Percentiles rank a stretch among this genome's conserved stretches.
Evolutionary conservation across 2,329 filamentous ascomycete species (phyloP).

Genomic region (Colletotrichum sp.): DNA sequence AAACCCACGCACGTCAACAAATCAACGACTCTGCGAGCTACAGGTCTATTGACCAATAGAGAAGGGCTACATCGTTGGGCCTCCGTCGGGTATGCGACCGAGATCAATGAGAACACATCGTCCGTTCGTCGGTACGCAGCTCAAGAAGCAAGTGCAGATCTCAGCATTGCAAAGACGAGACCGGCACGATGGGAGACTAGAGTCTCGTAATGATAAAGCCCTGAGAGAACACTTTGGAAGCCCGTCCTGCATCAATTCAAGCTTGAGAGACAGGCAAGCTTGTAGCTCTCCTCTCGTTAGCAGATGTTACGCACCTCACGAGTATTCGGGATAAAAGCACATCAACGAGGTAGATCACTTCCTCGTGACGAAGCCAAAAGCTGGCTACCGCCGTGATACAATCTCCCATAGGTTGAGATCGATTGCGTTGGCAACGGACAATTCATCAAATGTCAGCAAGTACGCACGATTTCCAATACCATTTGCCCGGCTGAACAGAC

Average conservation of each 20-base stretch:
- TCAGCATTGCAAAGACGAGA: neutral
- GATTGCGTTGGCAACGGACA: neutral
- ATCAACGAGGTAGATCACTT: neutral
- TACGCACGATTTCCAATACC: neutral
- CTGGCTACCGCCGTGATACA: neutral
- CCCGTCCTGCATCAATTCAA: no score
- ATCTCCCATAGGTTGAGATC: neutral
- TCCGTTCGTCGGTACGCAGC: neutral
- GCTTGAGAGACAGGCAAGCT: neutral
- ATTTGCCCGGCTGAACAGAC: neutral
- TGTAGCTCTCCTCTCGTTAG: neutral
- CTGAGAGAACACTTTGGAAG: no score
- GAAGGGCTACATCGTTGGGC: no score
- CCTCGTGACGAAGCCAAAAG: neutral
- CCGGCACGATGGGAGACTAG: neutral
- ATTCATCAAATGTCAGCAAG: neutral
- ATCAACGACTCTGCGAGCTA: neutral
- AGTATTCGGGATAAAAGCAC: no score
- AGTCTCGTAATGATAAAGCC: neutral
- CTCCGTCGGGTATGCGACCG: no score
- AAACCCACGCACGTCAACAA: fast-evolving
- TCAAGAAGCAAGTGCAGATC: neutral
- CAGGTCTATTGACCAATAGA: fast-evolving
- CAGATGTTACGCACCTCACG: neutral
- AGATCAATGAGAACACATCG: neutral